Percentiles rank a stretch among this genome's conserved stretches.
Evolutionary conservation across 2,329 filamentous ascomycete species (phyloP).

Genomic region (Botryosphaeria dothidea): DNA sequence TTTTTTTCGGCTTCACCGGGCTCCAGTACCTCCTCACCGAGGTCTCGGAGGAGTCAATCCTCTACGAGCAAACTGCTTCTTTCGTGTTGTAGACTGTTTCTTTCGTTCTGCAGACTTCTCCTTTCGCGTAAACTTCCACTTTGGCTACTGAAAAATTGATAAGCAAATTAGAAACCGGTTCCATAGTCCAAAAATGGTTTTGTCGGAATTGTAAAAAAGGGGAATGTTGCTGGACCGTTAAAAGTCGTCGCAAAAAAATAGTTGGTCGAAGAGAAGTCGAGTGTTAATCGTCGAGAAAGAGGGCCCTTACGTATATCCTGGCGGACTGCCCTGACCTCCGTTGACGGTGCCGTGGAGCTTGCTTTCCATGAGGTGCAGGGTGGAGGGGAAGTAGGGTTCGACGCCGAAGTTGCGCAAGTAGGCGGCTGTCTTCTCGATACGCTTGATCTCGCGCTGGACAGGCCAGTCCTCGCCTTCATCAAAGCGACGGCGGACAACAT

Average conservation of each 20-base stretch:
- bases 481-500: conserved; percentile 52
- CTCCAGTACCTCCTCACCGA: conserved; percentile 11
- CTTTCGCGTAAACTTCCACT: conserved; percentile 8
- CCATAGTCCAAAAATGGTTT: background rate
- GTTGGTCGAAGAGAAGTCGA: conserved; percentile 4
- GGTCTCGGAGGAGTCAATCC: conserved; percentile 12
- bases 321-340: conserved; percentile 13
- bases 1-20: background rate
- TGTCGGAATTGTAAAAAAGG: conserved; percentile 7
- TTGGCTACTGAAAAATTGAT: conserved; percentile 1
- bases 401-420: conserved; percentile 55
- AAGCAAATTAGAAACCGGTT: conserved; percentile 12
- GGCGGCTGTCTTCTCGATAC: conserved; percentile 56
- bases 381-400: conserved; percentile 55
- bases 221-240: conserved; percentile 2
- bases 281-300: background rate
- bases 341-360: conserved; percentile 17
- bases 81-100: background rate
- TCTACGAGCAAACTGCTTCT: conserved; percentile 2
- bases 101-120: conserved; percentile 3
- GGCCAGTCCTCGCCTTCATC: conserved; percentile 55
- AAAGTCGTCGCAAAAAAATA: conserved; percentile 11
- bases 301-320: conserved; percentile 17
- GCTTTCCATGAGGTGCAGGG: conserved; percentile 49
- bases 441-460: conserved; percentile 54